Evolutionary conservation across 2,329 filamentous ascomycete species (phyloP).

Genomic region (Coleophoma cylindrospora): DNA sequence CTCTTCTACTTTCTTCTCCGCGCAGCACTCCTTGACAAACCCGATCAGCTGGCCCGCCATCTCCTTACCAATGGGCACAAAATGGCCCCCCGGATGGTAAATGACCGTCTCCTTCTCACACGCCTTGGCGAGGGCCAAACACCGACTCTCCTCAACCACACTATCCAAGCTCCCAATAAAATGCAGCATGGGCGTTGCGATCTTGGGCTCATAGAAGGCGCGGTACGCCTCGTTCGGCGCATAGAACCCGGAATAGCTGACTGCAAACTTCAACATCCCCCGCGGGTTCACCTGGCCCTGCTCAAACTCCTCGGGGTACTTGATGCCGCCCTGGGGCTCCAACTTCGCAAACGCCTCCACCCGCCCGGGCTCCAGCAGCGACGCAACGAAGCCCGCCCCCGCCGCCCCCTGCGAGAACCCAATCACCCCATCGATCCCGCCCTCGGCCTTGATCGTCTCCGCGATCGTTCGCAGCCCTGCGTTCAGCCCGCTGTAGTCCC

Average conservation of each 20-base stretch:
- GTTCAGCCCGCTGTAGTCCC: constrained; percentile 65
- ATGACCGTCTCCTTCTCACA: constrained; percentile 54
- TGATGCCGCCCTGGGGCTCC: constrained; percentile 34
- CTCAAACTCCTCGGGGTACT: constrained; percentile 45
- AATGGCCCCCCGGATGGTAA: constrained; percentile 81
- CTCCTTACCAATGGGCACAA: constrained; percentile 78
- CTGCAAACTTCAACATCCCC: constrained; percentile 56
- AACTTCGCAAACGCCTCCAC: constrained; percentile 39
- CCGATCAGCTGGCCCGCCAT: constrained; percentile 71
- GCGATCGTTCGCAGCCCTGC: constrained; percentile 62
- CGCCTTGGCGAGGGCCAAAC: constrained; percentile 59
- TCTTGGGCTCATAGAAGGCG: constrained; percentile 70
- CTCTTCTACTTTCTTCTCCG: constrained; percentile 40
- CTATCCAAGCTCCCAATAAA: constrained; percentile 80
- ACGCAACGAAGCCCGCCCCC: constrained; percentile 66
- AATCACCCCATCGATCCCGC: constrained; percentile 70
- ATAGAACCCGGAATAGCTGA: constrained; percentile 74
- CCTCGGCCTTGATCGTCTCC: constrained; percentile 52
- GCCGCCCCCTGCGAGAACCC: constrained; percentile 82
- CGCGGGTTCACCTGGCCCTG: constrained; percentile 33
- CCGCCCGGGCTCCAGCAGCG: constrained; percentile 57
- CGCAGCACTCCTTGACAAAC: constrained; percentile 53
- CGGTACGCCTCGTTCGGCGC: constrained; percentile 56
- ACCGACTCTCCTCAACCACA: constrained; percentile 77
- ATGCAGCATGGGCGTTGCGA: constrained; percentile 75